Evolutionary conservation across 2,329 filamentous ascomycete species (phyloP).

Genomic region (Ophiostoma ulmi): DNA sequence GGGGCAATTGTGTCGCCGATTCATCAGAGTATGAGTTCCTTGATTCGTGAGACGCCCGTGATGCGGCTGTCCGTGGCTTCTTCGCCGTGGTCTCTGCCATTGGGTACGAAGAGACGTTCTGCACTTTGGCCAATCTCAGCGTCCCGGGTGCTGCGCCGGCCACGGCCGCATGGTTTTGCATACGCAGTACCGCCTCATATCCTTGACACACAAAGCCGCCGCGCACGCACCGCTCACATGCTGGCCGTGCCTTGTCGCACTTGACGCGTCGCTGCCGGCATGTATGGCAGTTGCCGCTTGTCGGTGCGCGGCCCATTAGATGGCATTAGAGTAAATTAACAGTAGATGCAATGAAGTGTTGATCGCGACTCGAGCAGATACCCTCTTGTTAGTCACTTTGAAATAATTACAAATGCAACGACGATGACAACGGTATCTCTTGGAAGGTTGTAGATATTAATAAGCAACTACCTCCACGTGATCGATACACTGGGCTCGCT

Average conservation of each 20-base stretch:
- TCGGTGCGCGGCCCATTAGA: slow-evolving; percentile 30
- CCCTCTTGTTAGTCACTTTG: not conserved
- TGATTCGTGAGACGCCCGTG: not conserved
- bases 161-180: slow-evolving; percentile 30
- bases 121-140: slow-evolving; percentile 28
- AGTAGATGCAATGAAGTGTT: not conserved
- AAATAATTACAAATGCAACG: not conserved
- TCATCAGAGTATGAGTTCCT: not conserved
- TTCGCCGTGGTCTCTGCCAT: not conserved
- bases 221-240: slow-evolving; percentile 29
- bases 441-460: not conserved
- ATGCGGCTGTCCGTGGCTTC: not conserved
- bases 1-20: not conserved
- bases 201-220: slow-evolving; percentile 30
- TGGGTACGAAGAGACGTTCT: slow-evolving; percentile 28
- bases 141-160: slow-evolving; percentile 29
- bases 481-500: not conserved
- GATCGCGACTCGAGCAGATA: no score
- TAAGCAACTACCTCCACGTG: not conserved
- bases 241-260: slow-evolving; percentile 30
- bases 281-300: slow-evolving; percentile 32
- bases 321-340: not conserved
- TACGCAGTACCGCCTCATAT: slow-evolving; percentile 31
- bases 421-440: no score
- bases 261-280: slow-evolving; percentile 32